phyloP scores from a whole-genome alignment of 2,329 filamentous ascomycete species.

The Monosporascus sp. region DNA sequence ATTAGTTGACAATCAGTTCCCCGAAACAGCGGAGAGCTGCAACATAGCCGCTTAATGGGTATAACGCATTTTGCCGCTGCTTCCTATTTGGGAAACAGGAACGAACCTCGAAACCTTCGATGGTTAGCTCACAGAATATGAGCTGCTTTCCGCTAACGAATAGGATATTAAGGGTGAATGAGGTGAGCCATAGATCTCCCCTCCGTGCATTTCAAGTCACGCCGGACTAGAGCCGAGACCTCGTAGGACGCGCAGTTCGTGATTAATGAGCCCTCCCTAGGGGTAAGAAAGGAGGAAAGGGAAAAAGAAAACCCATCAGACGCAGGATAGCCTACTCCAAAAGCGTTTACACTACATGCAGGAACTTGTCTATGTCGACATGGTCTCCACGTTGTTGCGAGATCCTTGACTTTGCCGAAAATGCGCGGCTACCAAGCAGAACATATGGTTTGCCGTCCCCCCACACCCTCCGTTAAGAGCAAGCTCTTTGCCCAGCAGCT shows the following conservation, averaged over 20 bases:
- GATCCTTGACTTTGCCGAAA: neutral
- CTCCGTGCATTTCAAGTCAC: neutral
- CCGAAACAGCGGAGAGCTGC: conserved; percentile 17
- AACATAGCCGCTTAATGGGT: conserved; percentile 22
- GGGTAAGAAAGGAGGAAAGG: no score
- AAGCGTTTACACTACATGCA: neutral
- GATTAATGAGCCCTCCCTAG: no score
- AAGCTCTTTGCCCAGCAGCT: no score
- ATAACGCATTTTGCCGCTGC: conserved; percentile 23
- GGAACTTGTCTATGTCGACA: neutral
- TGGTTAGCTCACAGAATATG: conserved; percentile 15
- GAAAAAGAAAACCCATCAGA: no score
- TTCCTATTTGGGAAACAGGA: conserved; percentile 16
- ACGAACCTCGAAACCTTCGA: conserved; percentile 14
- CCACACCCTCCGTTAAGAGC: neutral
- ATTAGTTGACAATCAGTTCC: conserved; percentile 8
- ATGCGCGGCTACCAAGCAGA: neutral
- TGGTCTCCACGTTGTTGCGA: neutral
- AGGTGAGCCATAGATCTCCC: conserved; percentile 1
- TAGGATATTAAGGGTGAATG: conserved; percentile 18
- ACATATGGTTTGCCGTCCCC: neutral
- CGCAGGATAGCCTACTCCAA: no score
- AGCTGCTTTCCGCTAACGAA: conserved; percentile 16
- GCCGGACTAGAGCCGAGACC: neutral
- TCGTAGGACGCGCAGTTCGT: neutral